These are phyloP conservation scores for Aureobasidium sp. DNA, from an alignment of 2,329 filamentous ascomycete genomes.

Conservation along the genomic window DNA sequence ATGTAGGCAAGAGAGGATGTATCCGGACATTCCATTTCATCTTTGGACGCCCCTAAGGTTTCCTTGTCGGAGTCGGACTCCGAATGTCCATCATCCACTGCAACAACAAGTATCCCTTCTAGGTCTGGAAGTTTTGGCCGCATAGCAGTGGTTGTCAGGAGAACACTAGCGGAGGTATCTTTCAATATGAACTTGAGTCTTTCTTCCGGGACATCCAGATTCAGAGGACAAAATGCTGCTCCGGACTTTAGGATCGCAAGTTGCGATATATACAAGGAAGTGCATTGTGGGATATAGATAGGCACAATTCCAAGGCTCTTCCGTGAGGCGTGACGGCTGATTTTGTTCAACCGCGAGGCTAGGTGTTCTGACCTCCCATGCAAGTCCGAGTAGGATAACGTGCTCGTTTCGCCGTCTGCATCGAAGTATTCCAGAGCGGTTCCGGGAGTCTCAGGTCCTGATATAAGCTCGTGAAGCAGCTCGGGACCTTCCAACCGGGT, in stretches of 20 bases:
- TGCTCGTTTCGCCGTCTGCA: slow-evolving; percentile 36
- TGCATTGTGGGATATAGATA: slow-evolving; percentile 66
- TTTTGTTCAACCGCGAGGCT: slow-evolving; percentile 41
- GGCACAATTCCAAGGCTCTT: slow-evolving; percentile 50
- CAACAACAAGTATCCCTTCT: slow-evolving; percentile 30
- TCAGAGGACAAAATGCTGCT: slow-evolving; percentile 76
- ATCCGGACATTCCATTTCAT: not conserved
- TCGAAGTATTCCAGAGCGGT: slow-evolving; percentile 57
- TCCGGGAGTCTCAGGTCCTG: slow-evolving; percentile 27
- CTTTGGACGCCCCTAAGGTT: not conserved
- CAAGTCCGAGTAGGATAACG: slow-evolving; percentile 54
- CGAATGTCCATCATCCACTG: slow-evolving; percentile 29
- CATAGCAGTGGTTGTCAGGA: slow-evolving; percentile 54
- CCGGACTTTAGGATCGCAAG: slow-evolving; percentile 73
- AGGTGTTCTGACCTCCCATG: slow-evolving; percentile 50
- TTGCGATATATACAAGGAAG: slow-evolving; percentile 66
- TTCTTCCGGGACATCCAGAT: slow-evolving; percentile 66
- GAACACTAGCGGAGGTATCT: slow-evolving; percentile 62
- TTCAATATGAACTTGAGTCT: slow-evolving; percentile 68
- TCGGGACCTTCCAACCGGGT: slow-evolving; percentile 43
- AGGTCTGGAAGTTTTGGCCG: slow-evolving; percentile 30
- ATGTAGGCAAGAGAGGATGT: slow-evolving; percentile 60
- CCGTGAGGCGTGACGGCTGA: slow-evolving; percentile 19
- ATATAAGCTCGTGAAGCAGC: slow-evolving; percentile 56
- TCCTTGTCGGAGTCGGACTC: not conserved